A percentile compares a stretch with the other conserved stretches of the same genome.
These are phyloP conservation scores for Xylaria multiplex DNA, from an alignment of 2,329 filamentous ascomycete genomes.

Conservation along the genomic window DNA sequence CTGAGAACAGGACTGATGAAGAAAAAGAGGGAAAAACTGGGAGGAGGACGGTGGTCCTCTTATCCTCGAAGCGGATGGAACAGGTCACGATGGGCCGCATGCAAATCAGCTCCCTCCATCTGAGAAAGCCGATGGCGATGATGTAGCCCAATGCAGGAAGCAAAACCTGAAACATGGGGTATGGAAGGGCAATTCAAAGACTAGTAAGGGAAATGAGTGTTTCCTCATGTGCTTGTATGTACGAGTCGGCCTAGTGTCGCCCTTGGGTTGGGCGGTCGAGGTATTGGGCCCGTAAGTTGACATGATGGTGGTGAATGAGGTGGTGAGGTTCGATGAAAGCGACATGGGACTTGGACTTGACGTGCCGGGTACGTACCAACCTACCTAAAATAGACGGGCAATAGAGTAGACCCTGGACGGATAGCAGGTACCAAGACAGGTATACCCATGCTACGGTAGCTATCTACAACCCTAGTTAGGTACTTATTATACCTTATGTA, in stretches of 20 bases:
- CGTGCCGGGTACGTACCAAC: slow-evolving; percentile 11
- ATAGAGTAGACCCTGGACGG: neutral
- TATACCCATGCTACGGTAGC: too few relatives aligned
- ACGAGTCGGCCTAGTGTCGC: slow-evolving; percentile 31
- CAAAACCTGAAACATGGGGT: slow-evolving; percentile 50
- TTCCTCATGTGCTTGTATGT: slow-evolving; percentile 32
- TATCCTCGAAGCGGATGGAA: slow-evolving; percentile 47
- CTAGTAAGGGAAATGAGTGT: slow-evolving; percentile 38
- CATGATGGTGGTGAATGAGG: neutral
- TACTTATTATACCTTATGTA: too few relatives aligned
- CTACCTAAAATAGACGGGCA: slow-evolving; percentile 9
- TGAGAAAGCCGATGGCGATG: slow-evolving; percentile 27
- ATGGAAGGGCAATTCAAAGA: slow-evolving; percentile 37
- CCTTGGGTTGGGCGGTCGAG: slow-evolving; percentile 25
- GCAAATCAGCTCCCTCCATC: too few relatives aligned
- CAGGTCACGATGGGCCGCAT: slow-evolving; percentile 40
- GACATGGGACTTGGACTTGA: neutral
- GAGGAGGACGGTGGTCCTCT: slow-evolving; percentile 47
- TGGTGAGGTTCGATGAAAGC: slow-evolving; percentile 22
- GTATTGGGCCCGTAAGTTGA: slow-evolving; percentile 2
- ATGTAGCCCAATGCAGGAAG: slow-evolving; percentile 41
- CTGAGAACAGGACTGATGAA: slow-evolving; percentile 40
- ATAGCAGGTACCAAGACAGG: slow-evolving; percentile 42
- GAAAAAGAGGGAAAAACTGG: slow-evolving; percentile 38
- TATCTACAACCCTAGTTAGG: too few relatives aligned